These are phyloP conservation scores for Suillus weaverae DNA, from an alignment of 768 basidiomycete genomes.

Conservation along the genomic window DNA sequence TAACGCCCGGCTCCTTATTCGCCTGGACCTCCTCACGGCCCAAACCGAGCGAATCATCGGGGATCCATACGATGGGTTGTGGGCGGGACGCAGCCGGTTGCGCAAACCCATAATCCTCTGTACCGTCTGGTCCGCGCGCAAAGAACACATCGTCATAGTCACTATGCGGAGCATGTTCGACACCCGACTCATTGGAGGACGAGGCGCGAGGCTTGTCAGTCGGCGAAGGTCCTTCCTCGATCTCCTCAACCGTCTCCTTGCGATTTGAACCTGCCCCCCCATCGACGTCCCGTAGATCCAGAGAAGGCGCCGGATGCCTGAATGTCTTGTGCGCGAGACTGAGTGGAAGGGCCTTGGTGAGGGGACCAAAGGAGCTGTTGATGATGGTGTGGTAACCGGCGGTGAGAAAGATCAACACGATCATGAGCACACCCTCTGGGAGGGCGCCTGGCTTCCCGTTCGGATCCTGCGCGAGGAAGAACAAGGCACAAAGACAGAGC, in stretches of 20 bases:
- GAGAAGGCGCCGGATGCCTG: constrained; percentile 26
- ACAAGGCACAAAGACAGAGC: constrained; percentile 79
- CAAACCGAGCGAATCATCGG: constrained; percentile 68
- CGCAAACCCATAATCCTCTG: constrained; percentile 67
- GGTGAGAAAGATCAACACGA: constrained; percentile 82
- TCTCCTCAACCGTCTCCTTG: constrained; percentile 13
- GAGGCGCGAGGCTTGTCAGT: neutral
- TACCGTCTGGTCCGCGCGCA: constrained; percentile 26
- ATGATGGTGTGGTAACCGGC: constrained; percentile 73
- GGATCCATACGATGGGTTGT: constrained; percentile 84
- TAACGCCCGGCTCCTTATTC: constrained; percentile 53
- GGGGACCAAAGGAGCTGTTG: constrained; percentile 77
- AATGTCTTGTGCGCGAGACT: constrained; percentile 73
- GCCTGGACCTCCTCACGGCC: constrained; percentile 59
- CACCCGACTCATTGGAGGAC: constrained; percentile 5
- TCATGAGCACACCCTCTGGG: constrained; percentile 79
- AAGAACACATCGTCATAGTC: constrained; percentile 23
- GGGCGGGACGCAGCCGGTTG: constrained; percentile 80
- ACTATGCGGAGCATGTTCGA: constrained; percentile 7
- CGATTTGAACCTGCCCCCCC: constrained; percentile 19
- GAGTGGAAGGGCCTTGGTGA: constrained; percentile 73
- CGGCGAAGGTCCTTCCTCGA: constrained; percentile 17
- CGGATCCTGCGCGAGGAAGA: constrained; percentile 78
- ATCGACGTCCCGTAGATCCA: neutral
- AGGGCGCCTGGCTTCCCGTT: constrained; percentile 55